Evolutionary conservation across 768 basidiomycete genomes (phyloP), one percentile per base, ranked within the genome.

Genomic region (Agaricus subrufescens): DNA sequence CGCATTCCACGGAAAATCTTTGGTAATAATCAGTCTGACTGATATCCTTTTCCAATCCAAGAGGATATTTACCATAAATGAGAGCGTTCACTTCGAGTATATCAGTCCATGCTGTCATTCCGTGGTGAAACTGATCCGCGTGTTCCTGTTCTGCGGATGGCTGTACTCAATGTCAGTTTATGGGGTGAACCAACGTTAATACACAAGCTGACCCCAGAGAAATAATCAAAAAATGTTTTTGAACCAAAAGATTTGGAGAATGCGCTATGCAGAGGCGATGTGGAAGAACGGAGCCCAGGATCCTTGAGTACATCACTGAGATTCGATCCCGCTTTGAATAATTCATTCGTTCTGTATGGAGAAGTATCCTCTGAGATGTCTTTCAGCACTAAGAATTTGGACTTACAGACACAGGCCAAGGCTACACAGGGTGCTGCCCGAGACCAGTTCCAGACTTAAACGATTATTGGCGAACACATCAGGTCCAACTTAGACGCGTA

Each of bases 381-480:
- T 31, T 10, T n/a, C n/a, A 4, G 7, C 39, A 38, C 37, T 14
- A 38, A 8, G 14, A 14, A 23, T 11, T 7, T 3, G 31, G 12
- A 2, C 58, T 29, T 55, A 70, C 67, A 70, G 39, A 43, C 67
- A 66, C 11, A 61, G 39, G 3, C 67, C 61, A 23, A 71, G 58
- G 30, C 57, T 62, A 23, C 65, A 62, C 2, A 73, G 52, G 4
- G 67, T 62, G 45, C 65, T 64, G 2, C 54, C 54, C 3, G 69
- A 68, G 0, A 67, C 51, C 3, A 74, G 60, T n/a, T 65, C 58
- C 23, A 67, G 52, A 43, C 69, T 71, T 14, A 76, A 63, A 2
- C 72, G 67, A 54, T 74, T 75, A 58, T 75, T 74, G 14, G 71
- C 65, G 52, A 72, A 75, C 1, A 70, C 68, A 47, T 72, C 64